These are phyloP conservation scores for Botrytis byssoidea DNA, from an alignment of 2,329 filamentous ascomycete genomes.

Conservation along the genomic window DNA sequence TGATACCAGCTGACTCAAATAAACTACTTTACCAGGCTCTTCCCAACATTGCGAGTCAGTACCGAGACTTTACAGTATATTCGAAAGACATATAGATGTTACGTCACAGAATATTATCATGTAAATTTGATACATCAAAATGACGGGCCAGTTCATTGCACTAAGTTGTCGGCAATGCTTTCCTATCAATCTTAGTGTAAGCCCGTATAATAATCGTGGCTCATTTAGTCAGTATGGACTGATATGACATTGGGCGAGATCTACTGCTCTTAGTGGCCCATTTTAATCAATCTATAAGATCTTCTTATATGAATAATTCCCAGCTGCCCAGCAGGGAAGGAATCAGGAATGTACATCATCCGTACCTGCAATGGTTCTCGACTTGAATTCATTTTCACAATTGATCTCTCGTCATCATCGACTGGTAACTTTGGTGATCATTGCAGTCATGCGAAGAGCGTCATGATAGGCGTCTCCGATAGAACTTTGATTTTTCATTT, in stretches of 20 bases:
- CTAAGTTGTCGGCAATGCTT: background rate
- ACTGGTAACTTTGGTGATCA: background rate
- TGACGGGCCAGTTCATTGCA: background rate
- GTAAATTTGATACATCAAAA: background rate
- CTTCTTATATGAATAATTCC: background rate
- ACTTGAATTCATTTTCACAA: background rate
- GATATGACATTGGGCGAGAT: background rate
- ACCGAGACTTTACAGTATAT: background rate
- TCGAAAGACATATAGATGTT: background rate
- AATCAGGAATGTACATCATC: background rate
- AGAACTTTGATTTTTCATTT: background rate
- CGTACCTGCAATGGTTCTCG: background rate
- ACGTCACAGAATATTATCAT: background rate
- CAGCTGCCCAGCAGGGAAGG: background rate
- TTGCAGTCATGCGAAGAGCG: background rate
- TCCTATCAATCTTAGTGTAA: background rate
- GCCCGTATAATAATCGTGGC: background rate
- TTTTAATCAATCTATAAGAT: conserved; percentile 1
- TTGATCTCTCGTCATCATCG: conserved; percentile 3
- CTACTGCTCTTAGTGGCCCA: background rate
- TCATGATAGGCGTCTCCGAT: background rate
- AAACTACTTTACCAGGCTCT: background rate
- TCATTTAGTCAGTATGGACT: too few relatives aligned
- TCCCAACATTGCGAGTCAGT: background rate
- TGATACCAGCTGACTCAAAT: background rate